Base-by-base conservation (phyloP, 1,284 basidiomycete genomes). In the Ceratobasidium theobromae region DNA sequence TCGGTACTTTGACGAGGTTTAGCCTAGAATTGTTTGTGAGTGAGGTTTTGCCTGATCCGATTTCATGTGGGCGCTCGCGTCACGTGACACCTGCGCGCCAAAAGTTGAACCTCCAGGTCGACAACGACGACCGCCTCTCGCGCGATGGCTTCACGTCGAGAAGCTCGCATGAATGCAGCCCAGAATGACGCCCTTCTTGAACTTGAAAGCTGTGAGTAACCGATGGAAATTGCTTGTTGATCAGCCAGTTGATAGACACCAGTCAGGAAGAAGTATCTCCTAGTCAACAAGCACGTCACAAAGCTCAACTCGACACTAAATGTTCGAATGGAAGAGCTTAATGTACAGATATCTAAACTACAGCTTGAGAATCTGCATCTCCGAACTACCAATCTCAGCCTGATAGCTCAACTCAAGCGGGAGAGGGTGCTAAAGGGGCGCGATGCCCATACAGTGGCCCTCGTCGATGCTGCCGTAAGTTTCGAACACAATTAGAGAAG, bases 181-280 rank as follows among this genome's bases (percentile, higher is more conserved):
- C 88, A 90, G 77, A 88, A 85, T 73, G 89, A 91, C 76, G 86
- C 88, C 57, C 79, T 91, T 54, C 81, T 86, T 67, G 89, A 91
- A 73, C 91, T 90, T 74, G 89, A 91, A 77, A 88, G 83, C 73
- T 91, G 89, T 91, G 75, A 72, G 89, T 82, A 21, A 51, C 45
- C 67, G 52, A 48, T 67, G 45, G 14, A 8, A 16, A n/a, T 43
- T 16, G 38, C 8, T 45, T 67, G 32, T 21, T 12, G 16, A 32
- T 52, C 57, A 30, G 55, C 41, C 67, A 43, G 38, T 28, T 60
- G 33, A 64, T 64, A 21, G 28, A 14, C 23, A 68, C 64, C 74
- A 92, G 89, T 91, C 80, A 92, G 91, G 85, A 91, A 89, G 85
- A 91, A 90, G 78, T 92, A 91, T 72, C 81, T 92, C 25, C 85